phyloP scores from a whole-genome alignment of 2,329 filamentous ascomycete species.

The Cercospora janseana region DNA sequence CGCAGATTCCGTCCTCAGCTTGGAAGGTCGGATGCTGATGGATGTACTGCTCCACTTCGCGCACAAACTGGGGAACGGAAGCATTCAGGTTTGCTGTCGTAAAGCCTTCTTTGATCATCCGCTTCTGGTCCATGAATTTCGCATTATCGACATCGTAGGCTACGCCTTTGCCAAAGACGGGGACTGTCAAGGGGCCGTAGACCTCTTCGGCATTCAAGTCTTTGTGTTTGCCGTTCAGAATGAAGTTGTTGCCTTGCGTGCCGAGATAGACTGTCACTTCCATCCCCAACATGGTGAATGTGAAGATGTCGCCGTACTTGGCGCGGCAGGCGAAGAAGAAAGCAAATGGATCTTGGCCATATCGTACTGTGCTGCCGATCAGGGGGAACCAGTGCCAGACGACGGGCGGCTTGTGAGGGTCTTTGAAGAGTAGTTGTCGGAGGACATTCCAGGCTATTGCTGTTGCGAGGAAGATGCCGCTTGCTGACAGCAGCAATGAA shows the following conservation, averaged over 20 bases:
- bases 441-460: slow-evolving; percentile 61
- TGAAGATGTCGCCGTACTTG: slow-evolving; percentile 90
- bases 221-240: slow-evolving; percentile 84
- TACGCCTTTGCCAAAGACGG: slow-evolving; percentile 77
- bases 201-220: slow-evolving; percentile 89
- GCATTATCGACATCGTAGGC: slow-evolving; percentile 89
- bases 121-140: slow-evolving; percentile 95
- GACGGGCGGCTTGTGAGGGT: slow-evolving; percentile 64
- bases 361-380: slow-evolving; percentile 85
- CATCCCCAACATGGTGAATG: slow-evolving; percentile 81
- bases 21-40: slow-evolving; percentile 53
- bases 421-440: slow-evolving; percentile 68
- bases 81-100: slow-evolving; percentile 70
- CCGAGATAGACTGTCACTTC: slow-evolving; percentile 85
- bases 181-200: slow-evolving; percentile 71
- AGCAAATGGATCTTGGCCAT: slow-evolving; percentile 87
- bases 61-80: slow-evolving; percentile 75
- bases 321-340: slow-evolving; percentile 74
- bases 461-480: neutral
- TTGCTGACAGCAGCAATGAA: neutral
- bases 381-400: slow-evolving; percentile 67
- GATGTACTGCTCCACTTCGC: slow-evolving; percentile 71
- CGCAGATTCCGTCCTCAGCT: slow-evolving; percentile 57
- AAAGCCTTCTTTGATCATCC: slow-evolving; percentile 77
- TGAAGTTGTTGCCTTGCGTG: slow-evolving; percentile 81